phyloP scores from a whole-genome alignment of 1,284 basidiomycete species.

The Sporisorium scitamineum region DNA sequence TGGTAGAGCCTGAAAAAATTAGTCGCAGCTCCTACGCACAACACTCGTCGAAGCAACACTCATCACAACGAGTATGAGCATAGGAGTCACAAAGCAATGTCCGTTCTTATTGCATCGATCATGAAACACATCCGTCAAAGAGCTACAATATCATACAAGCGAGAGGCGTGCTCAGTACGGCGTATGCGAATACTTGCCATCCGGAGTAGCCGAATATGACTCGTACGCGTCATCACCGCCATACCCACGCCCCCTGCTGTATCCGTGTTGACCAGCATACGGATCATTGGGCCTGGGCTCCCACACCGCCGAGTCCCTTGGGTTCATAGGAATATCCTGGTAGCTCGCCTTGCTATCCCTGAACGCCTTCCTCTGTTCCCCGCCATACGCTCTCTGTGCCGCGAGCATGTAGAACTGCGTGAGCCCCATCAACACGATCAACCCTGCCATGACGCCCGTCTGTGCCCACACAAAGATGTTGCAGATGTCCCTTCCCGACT shows the following conservation, averaged over 20 bases:
- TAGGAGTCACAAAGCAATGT: neutral
- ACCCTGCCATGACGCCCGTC: constrained; percentile 62
- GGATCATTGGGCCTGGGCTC: constrained; percentile 36
- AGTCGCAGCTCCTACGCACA: neutral
- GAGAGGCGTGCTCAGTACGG: constrained; percentile 22
- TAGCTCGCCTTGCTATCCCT: constrained; percentile 34
- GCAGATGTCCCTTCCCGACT: constrained; percentile 53
- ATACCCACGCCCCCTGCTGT: constrained; percentile 1
- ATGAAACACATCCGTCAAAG: neutral
- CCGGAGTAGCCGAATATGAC: constrained; percentile 33
- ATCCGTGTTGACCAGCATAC: constrained; percentile 19
- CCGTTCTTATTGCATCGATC: constrained; percentile 19
- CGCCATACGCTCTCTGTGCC: constrained; percentile 62
- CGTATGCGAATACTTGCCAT: constrained; percentile 25
- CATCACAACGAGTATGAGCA: neutral
- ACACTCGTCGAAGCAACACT: neutral
- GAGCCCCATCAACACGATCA: constrained; percentile 63
- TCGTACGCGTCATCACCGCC: constrained; percentile 20
- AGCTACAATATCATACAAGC: neutral
- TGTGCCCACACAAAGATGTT: constrained; percentile 66
- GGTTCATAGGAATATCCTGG: constrained; percentile 55
- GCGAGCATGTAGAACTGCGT: constrained; percentile 68
- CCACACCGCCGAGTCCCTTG: constrained; percentile 57
- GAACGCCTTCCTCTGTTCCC: constrained; percentile 53
- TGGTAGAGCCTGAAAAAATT: neutral